These are phyloP conservation scores for Fusarium secorum DNA, from an alignment of 2,329 filamentous ascomycete genomes.

Conservation along the genomic window DNA sequence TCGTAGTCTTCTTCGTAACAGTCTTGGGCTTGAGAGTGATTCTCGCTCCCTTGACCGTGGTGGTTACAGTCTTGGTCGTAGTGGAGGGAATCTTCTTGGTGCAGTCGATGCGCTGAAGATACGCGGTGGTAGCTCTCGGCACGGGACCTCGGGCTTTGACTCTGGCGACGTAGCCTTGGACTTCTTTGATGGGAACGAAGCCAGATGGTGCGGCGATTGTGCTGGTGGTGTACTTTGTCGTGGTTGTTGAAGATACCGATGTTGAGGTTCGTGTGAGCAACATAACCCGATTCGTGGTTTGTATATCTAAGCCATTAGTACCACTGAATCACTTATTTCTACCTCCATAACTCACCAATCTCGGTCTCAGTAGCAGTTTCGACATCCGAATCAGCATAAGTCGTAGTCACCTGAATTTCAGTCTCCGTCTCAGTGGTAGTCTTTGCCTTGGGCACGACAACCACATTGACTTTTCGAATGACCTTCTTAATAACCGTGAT, in stretches of 20 bases:
- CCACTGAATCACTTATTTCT: rapidly evolving
- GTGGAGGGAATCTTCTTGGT: background rate
- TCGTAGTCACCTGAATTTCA: background rate
- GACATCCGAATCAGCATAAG: background rate
- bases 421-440: background rate
- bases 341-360: background rate
- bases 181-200: background rate
- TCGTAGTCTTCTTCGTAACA: background rate
- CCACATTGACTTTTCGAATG: background rate
- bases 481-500: background rate
- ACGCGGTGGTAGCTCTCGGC: background rate
- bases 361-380: background rate
- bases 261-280: background rate
- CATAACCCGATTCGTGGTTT: background rate
- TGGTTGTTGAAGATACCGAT: background rate
- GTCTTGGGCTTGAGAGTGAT: background rate
- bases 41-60: background rate
- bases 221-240: background rate
- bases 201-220: background rate
- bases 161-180: background rate
- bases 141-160: background rate
- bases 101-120: conserved; percentile 1
- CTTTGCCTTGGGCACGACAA: background rate
- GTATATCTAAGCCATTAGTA: background rate
- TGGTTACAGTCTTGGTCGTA: background rate